Conservation (phyloP, 768 basidiomycete genomes). For the Chalciporus chontae region DNA sequence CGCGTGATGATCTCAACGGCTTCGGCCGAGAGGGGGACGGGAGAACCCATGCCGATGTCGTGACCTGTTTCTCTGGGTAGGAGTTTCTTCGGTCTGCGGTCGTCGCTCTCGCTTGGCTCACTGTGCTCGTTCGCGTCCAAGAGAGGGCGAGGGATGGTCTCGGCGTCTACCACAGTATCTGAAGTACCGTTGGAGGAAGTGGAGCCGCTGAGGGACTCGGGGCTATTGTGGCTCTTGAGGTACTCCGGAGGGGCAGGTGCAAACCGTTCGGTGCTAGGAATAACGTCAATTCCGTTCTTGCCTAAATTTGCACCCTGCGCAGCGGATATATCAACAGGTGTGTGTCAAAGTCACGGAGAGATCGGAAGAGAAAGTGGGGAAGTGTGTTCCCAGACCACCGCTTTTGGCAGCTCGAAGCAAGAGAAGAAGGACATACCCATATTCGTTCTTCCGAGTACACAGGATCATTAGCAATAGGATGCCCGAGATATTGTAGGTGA, state of each 20-base stretch:
- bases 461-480: slow-evolving; percentile 94
- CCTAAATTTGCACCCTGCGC: slow-evolving; percentile 67
- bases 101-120: neutral
- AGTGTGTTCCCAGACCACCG: neutral
- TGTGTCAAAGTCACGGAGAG: neutral
- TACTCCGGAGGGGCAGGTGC: slow-evolving; percentile 56
- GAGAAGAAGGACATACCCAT: slow-evolving; percentile 50
- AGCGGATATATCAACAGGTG: neutral
- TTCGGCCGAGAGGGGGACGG: slow-evolving; percentile 72
- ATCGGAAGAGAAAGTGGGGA: neutral
- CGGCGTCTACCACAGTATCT: neutral
- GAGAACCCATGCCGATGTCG: slow-evolving; percentile 86
- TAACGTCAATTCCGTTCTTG: slow-evolving; percentile 75
- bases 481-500: slow-evolving; percentile 91
- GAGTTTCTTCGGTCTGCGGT: slow-evolving; percentile 38
- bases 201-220: slow-evolving; percentile 38
- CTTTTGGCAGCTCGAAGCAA: neutral
- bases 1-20: slow-evolving; percentile 76
- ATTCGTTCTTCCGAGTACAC: slow-evolving; percentile 80
- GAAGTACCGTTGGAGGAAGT: neutral
- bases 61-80: slow-evolving; percentile 83
- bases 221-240: slow-evolving; percentile 36
- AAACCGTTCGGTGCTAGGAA: slow-evolving; percentile 60
- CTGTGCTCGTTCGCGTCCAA: neutral
- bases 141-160: neutral